Evolutionary conservation across 805 yeast genomes (phyloP).

Genomic region (Candida ficus): DNA sequence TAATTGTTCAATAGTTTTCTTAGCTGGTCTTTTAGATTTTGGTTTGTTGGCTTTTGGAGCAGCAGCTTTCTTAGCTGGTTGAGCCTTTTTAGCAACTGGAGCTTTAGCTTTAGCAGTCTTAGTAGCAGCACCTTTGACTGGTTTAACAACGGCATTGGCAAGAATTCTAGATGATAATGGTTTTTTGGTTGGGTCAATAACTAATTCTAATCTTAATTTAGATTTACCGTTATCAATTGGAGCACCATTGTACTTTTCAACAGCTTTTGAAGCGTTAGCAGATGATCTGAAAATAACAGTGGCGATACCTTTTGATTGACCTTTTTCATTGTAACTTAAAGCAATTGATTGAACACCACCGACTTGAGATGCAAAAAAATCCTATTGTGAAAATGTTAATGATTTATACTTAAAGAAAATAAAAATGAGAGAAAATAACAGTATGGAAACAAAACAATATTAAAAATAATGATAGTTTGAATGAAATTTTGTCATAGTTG

Average conservation of each 20-base stretch:
- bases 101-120: constrained; percentile 10
- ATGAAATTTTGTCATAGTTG: no score
- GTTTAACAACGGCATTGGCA: constrained; percentile 33
- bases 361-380: constrained; percentile 80
- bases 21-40: constrained; percentile 38
- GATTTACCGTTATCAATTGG: constrained; percentile 86
- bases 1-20: constrained; percentile 85
- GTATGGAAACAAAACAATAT: neutral
- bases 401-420: constrained; percentile 2
- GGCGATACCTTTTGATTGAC: constrained; percentile 89
- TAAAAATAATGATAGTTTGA: neutral
- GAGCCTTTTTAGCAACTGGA: no score
- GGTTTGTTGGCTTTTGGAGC: constrained; percentile 12
- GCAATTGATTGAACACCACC: constrained; percentile 76
- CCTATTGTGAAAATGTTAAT: constrained; percentile 45
- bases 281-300: constrained; percentile 70
- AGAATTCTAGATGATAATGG: constrained; percentile 72
- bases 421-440: neutral
- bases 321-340: constrained; percentile 79
- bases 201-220: constrained; percentile 72
- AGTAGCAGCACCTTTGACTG: constrained; percentile 16
- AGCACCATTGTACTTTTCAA: constrained; percentile 82
- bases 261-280: constrained; percentile 72
- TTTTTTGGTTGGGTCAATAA: constrained; percentile 77
- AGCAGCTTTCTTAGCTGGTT: neutral